Percentiles rank a stretch among this genome's conserved stretches.
phyloP scores from a whole-genome alignment of 2,329 filamentous ascomycete species.

The Pseudocercospora crystallina region DNA sequence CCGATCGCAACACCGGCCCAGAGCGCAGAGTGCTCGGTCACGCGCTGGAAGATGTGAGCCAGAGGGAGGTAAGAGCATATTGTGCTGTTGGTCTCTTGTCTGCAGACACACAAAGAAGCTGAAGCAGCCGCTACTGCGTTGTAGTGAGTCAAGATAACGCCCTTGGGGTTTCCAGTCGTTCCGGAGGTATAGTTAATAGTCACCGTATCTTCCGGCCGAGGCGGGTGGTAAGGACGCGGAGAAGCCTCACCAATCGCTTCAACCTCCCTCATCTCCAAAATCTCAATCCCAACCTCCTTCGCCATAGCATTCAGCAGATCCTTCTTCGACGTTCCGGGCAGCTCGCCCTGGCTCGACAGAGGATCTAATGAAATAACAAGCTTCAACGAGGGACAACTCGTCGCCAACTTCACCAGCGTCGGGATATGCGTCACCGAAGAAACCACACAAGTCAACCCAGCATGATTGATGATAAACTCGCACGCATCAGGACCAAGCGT shows the following conservation, averaged over 20 bases:
- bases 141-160: constrained; percentile 77
- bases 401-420: constrained; percentile 73
- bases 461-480: constrained; percentile 95
- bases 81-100: constrained; percentile 60
- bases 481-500: constrained; percentile 87
- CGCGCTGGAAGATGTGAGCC: constrained; percentile 89
- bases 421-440: constrained; percentile 80
- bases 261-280: constrained; percentile 77
- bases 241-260: constrained; percentile 75
- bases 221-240: constrained; percentile 69
- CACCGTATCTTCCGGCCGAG: constrained; percentile 71
- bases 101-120: constrained; percentile 56
- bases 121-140: constrained; percentile 75
- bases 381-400: constrained; percentile 78
- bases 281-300: constrained; percentile 68
- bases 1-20: constrained; percentile 74
- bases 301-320: constrained; percentile 76
- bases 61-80: constrained; percentile 86
- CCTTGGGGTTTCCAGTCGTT: constrained; percentile 80
- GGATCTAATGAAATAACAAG: constrained; percentile 84
- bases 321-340: constrained; percentile 73
- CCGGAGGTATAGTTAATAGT: constrained; percentile 93
- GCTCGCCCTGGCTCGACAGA: constrained; percentile 71
- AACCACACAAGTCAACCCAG: constrained; percentile 71
- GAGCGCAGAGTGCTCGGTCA: constrained; percentile 74